Percentiles rank a stretch among this genome's conserved stretches.
Evolutionary conservation across 805 yeast genomes (phyloP).

Genomic region (Diddensiella transvaalensis): DNA sequence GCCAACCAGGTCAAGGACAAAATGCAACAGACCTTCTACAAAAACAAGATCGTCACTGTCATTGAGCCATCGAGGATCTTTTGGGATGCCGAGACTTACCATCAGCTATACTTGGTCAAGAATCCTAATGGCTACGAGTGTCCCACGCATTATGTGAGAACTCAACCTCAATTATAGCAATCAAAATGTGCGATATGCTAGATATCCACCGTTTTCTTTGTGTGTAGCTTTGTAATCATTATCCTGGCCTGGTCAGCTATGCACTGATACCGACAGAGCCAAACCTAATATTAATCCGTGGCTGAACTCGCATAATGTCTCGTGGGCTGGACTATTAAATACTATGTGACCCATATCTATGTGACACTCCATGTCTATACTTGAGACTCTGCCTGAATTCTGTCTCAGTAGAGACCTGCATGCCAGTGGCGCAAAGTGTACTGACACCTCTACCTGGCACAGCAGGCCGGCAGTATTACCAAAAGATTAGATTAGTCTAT

Average conservation of each 20-base stretch:
- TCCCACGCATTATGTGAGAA: conserved; percentile 80
- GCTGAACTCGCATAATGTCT: no score
- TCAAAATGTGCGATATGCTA: not conserved
- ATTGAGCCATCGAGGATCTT: conserved; percentile 66
- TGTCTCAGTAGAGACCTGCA: no score
- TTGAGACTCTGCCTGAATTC: no score
- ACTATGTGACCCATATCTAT: no score
- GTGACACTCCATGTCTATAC: no score
- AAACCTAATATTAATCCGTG: no score
- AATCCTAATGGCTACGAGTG: conserved; percentile 89
- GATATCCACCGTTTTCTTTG: not conserved
- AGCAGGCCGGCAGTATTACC: no score
- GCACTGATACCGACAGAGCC: no score
- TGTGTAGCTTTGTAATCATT: not conserved
- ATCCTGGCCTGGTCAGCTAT: not conserved
- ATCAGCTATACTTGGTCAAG: conserved; percentile 72
- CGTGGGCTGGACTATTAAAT: no score
- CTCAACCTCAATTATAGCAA: conserved; percentile 38
- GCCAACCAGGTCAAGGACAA: conserved; percentile 47
- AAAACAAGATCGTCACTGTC: conserved; percentile 62
- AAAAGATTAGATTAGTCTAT: no score
- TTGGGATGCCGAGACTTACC: conserved; percentile 96
- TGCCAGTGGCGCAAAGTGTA: no score
- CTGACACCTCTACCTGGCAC: no score
- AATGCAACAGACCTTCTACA: conserved; percentile 72